These are phyloP conservation scores for Harrya chromipes DNA, from an alignment of 768 basidiomycete genomes.

Conservation along the genomic window DNA sequence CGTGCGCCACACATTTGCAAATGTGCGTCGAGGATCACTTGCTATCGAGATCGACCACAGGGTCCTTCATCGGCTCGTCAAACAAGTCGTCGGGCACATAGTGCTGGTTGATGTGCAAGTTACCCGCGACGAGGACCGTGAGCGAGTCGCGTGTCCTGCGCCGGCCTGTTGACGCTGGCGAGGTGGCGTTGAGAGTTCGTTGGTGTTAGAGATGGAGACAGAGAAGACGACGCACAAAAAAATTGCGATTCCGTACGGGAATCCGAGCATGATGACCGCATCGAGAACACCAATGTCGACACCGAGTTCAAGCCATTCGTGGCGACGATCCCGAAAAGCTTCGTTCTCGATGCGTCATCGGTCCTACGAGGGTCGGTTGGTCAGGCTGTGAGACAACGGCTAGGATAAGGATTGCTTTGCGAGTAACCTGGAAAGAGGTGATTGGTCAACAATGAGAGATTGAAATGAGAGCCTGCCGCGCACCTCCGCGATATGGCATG, in stretches of 20 bases:
- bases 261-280: conserved; percentile 86
- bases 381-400: neutral
- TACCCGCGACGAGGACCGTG: conserved; percentile 67
- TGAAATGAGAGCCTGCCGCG: conserved; percentile 8
- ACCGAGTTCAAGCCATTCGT: conserved; percentile 88
- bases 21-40: conserved; percentile 78
- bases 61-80: conserved; percentile 54
- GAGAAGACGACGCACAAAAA: conserved; percentile 53
- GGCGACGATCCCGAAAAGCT: conserved; percentile 88
- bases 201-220: neutral
- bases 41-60: conserved; percentile 71
- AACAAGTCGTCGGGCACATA: conserved; percentile 75
- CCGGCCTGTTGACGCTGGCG: conserved; percentile 83
- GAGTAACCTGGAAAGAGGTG: conserved; percentile 56
- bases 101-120: conserved; percentile 68
- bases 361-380: conserved; percentile 44
- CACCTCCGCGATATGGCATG: conserved; percentile 83
- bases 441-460: neutral
- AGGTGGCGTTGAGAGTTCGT: neutral
- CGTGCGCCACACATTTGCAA: conserved; percentile 84
- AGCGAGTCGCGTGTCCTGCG: conserved; percentile 78
- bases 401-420: conserved; percentile 43
- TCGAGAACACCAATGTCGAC: conserved; percentile 91
- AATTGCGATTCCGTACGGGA: conserved; percentile 76
- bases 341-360: conserved; percentile 81